These are phyloP conservation scores for Amaranthus hypochondriacus DNA, from an alignment of 148 eudicot genomes.

Conservation along the genomic window DNA sequence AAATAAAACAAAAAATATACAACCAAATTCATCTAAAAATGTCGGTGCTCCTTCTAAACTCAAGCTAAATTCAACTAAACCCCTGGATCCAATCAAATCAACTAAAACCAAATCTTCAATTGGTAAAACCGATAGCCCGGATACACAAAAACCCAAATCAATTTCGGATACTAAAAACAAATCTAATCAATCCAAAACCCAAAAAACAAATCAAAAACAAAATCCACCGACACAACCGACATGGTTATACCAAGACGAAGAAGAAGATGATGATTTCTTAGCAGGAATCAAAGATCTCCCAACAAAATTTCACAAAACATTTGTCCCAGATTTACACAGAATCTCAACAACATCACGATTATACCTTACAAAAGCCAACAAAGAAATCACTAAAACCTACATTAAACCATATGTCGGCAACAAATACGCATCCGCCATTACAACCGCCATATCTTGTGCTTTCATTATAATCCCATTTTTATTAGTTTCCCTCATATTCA, in stretches of 20 bases:
- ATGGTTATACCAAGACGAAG: conserved; percentile 36
- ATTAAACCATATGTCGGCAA: conserved; percentile 78
- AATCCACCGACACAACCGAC: conserved; percentile 20
- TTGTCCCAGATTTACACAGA: conserved; percentile 76
- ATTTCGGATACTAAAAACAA: background rate
- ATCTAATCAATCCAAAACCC: background rate
- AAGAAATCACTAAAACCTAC: conserved; percentile 54
- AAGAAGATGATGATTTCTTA: conserved; percentile 52
- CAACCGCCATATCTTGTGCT: conserved; percentile 49
- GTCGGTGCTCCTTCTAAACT: conserved; percentile 28
- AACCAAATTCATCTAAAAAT: conserved; percentile 2
- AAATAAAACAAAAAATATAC: conserved; percentile 2
- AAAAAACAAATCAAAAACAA: conserved; percentile 7
- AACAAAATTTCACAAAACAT: conserved; percentile 58
- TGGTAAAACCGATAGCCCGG: background rate
- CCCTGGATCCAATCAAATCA: conserved; percentile 47
- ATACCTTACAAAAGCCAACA: conserved; percentile 56
- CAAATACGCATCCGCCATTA: conserved; percentile 55
- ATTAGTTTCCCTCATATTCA: conserved; percentile 65
- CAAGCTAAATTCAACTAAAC: conserved; percentile 39
- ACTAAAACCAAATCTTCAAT: conserved; percentile 39
- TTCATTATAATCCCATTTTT: conserved; percentile 67
- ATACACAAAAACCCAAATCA: conserved; percentile 15
- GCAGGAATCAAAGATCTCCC: conserved; percentile 70
- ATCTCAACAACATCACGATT: conserved; percentile 59